A percentile compares a stretch with the other conserved stretches of the same genome.
Conservation (phyloP, 2,329 filamentous ascomycete genomes). For the Fusarium denticulatum region DNA sequence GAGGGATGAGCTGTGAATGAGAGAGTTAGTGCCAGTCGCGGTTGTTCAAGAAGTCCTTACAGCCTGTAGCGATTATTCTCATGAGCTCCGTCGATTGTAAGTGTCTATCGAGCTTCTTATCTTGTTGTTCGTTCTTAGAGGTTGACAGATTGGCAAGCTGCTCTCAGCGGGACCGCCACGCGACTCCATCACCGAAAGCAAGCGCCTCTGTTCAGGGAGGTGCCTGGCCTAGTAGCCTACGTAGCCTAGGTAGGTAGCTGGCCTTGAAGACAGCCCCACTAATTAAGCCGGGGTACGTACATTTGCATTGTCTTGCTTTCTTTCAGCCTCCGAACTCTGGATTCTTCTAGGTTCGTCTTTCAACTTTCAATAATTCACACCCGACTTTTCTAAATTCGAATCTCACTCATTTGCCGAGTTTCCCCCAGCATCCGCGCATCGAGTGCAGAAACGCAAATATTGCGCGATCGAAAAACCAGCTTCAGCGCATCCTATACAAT, state of each 20-base stretch:
- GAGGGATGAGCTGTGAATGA: slow-evolving; percentile 21
- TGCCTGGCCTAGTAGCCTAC: slow-evolving; percentile 1
- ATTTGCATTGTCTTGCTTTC: slow-evolving; percentile 11
- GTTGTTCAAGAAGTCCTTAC: slow-evolving; percentile 2
- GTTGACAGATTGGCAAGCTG: slow-evolving; percentile 30
- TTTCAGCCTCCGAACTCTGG: slow-evolving; percentile 28
- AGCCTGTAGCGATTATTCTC: background rate
- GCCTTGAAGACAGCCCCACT: slow-evolving; percentile 35
- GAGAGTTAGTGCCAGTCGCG: background rate
- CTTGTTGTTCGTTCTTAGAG: slow-evolving; percentile 1
- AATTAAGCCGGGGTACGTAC: slow-evolving; percentile 37
- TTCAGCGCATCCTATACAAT: slow-evolving; percentile 1
- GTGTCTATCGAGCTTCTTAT: background rate
- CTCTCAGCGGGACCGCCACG: slow-evolving; percentile 31
- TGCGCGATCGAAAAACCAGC: background rate
- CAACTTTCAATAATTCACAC: slow-evolving; percentile 25
- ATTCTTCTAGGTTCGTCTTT: slow-evolving; percentile 12
- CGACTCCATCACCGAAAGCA: slow-evolving; percentile 25
- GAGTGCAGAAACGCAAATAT: background rate
- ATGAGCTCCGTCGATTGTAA: background rate
- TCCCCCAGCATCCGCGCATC: background rate
- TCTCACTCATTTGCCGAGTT: background rate
- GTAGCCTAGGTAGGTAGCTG: background rate
- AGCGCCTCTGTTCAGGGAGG: slow-evolving; percentile 15
- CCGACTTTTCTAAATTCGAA: background rate